Base-by-base conservation (phyloP, 805 yeast genomes). In the Candida sanyiensis region DNA sequence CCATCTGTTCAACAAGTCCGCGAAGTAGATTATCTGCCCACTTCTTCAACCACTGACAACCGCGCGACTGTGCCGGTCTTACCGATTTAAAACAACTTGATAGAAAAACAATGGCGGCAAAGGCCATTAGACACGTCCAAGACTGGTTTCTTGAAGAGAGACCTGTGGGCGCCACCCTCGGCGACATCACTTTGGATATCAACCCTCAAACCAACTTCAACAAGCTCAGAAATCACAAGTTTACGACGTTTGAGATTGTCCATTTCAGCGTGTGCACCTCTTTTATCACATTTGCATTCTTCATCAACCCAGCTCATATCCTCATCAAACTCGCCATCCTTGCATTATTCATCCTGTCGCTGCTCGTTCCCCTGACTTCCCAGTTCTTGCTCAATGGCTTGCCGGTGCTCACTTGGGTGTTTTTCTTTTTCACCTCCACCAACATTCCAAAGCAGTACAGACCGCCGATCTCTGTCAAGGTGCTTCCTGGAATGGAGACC, bases 401-500 rank as follows among this genome's bases (percentile, higher is more conserved):
- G 54, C 97, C 97, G 4, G 77, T 90, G 17, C 73, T 81, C 39
- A 70, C 94, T 3, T 89, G 96, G 96, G 72, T 86, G 48, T 77
- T 87, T 18, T 69, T 90, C 37, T 89, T 80, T 62, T 87, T 83
- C 63, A 73, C 82, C 19, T 78, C 88, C 31, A 72, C 84, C 12
- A 80, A 77, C 50, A 80, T 89, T 50, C 85, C 94, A 8, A 70
- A 77, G 4, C 59, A 65, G 4, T 77, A 81, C 72, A 79, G 90
- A 56, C 96, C 96, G 5, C 82, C 88, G n/a, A 90, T 89, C 48
- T 75, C 80, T 34, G 97, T 89, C 40, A 80, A 89, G 49, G 80
- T 85, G 17, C 70, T 89, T 35, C 97, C 97, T 0, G 93, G 95
- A 3, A 69, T 88, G 64, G 97, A 89, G 60, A 86, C 96, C 28